These are phyloP conservation scores for Vicia villosa DNA, from an alignment of 306 rosid species.

Conservation along the genomic window DNA sequence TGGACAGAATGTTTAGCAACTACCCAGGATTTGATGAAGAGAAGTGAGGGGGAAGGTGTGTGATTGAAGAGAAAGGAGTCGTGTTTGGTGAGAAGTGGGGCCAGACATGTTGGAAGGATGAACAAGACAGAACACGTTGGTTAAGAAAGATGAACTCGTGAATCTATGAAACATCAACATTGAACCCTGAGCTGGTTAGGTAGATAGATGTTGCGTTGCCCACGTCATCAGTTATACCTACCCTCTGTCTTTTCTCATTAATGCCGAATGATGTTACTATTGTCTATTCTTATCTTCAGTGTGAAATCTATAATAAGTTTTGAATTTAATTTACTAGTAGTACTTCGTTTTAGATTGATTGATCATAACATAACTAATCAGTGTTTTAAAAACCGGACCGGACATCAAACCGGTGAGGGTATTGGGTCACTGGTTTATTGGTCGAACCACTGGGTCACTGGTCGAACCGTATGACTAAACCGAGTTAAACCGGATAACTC, in stretches of 20 bases:
- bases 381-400: too few species aligned
- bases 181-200: conserved; percentile 32
- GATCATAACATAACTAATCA: too few species aligned
- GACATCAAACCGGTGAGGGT: too few species aligned
- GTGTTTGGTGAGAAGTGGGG: conserved; percentile 37
- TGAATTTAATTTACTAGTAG: too few species aligned
- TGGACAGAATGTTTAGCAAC: conserved; percentile 36
- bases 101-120: neutral
- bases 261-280: too few species aligned
- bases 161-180: conserved; percentile 23
- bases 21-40: conserved; percentile 2
- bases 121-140: neutral
- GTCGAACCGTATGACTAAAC: too few species aligned
- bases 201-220: neutral
- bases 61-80: neutral
- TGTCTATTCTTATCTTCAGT: too few species aligned
- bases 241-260: neutral
- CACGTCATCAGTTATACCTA: neutral
- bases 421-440: too few species aligned
- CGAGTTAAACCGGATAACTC: too few species aligned
- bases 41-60: neutral
- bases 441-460: too few species aligned
- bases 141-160: conserved; percentile 6
- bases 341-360: too few species aligned
- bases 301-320: too few species aligned